A percentile compares a stretch with the other conserved stretches of the same genome.
These are phyloP conservation scores for Berkeleyomyces basicola DNA, from an alignment of 2,329 filamentous ascomycete species.

Conservation along the genomic window DNA sequence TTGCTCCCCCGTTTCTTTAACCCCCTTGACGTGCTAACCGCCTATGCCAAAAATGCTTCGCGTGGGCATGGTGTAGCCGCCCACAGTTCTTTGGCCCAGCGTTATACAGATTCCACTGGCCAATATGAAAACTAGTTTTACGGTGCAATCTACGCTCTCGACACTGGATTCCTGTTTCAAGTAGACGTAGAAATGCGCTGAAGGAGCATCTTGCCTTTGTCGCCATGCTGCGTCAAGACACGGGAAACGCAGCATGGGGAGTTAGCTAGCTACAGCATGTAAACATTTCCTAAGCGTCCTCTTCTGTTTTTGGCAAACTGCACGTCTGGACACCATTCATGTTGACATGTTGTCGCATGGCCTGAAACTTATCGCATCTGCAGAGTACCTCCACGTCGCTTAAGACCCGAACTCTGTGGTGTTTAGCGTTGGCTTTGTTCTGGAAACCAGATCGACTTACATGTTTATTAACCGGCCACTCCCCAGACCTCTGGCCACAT, in stretches of 20 bases:
- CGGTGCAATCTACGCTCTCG: background rate
- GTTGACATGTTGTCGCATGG: background rate
- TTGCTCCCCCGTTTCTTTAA: constrained; percentile 9
- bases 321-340: background rate
- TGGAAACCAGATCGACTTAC: background rate
- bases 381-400: background rate
- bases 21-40: constrained; percentile 5
- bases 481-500: background rate
- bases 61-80: background rate
- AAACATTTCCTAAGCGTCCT: background rate
- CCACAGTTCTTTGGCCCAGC: background rate
- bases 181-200: background rate
- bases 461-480: background rate
- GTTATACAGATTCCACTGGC: background rate
- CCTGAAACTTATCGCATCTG: constrained; percentile 1
- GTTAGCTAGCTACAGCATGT: background rate
- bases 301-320: background rate
- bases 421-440: background rate
- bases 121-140: constrained; percentile 6
- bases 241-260: background rate
- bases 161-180: constrained; percentile 4
- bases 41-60: background rate
- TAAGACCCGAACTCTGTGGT: background rate
- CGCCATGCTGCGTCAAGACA: background rate
- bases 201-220: background rate